These are phyloP conservation scores for Metschnikowia gruessii DNA, from an alignment of 805 yeast genomes.

Conservation along the genomic window DNA sequence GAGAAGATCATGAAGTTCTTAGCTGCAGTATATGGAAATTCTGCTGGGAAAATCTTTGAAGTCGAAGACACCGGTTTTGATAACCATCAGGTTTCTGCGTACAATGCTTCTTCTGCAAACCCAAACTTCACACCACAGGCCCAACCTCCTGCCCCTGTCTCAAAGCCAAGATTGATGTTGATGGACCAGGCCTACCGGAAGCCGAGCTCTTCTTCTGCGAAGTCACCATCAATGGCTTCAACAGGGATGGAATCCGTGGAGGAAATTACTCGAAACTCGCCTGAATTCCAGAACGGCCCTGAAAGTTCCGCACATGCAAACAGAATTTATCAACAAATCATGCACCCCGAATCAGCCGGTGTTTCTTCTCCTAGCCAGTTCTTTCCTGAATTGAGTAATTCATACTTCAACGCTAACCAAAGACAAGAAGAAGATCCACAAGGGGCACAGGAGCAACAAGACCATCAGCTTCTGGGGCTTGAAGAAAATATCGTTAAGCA, in stretches of 20 bases:
- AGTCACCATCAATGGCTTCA: slow-evolving; percentile 14
- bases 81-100: slow-evolving; percentile 24
- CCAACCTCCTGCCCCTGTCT: slow-evolving; percentile 6
- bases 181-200: slow-evolving; percentile 36
- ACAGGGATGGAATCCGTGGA: slow-evolving; percentile 17
- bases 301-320: slow-evolving; percentile 22
- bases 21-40: slow-evolving; percentile 73
- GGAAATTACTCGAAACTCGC: slow-evolving; percentile 17
- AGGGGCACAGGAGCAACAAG: slow-evolving; percentile 6
- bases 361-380: slow-evolving; percentile 32
- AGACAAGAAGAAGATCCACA: not conserved
- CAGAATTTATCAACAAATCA: slow-evolving; percentile 32
- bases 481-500: slow-evolving; percentile 48
- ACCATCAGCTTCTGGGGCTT: slow-evolving; percentile 28
- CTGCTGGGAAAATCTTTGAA: slow-evolving; percentile 49
- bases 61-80: slow-evolving; percentile 25
- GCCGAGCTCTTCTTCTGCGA: slow-evolving; percentile 1
- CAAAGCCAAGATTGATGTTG: slow-evolving; percentile 39
- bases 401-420: slow-evolving; percentile 7
- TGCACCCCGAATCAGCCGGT: slow-evolving; percentile 25
- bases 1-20: slow-evolving; percentile 84
- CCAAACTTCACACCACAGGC: not conserved
- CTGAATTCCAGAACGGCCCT: slow-evolving; percentile 7
- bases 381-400: slow-evolving; percentile 32
- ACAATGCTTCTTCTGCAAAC: slow-evolving; percentile 11